These are phyloP conservation scores for Sclerotinia borealis DNA, from an alignment of 2,329 filamentous ascomycete species.

Conservation along the genomic window DNA sequence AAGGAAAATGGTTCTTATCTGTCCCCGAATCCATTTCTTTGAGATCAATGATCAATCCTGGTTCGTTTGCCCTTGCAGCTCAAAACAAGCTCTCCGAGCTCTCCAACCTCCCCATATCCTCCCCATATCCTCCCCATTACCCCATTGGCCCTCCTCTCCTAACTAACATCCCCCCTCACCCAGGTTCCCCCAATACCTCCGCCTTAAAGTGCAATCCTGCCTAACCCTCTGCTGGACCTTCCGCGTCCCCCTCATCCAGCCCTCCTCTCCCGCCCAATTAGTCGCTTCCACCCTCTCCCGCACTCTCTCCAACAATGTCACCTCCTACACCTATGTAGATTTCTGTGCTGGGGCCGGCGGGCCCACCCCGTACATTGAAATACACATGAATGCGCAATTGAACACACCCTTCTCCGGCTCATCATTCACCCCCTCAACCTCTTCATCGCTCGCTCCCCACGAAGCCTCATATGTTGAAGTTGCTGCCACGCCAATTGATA, in stretches of 20 bases:
- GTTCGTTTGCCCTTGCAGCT: conserved; percentile 36
- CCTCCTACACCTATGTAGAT: conserved; percentile 61
- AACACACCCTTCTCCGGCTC: conserved; percentile 18
- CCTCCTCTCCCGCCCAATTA: conserved; percentile 50
- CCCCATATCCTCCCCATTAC: background rate
- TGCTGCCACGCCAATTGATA: background rate
- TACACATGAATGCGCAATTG: conserved; percentile 46
- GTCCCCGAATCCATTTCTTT: conserved; percentile 57
- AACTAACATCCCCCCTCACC: background rate
- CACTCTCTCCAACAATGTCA: conserved; percentile 42
- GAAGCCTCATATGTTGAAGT: conserved; percentile 2
- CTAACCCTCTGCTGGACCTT: conserved; percentile 59
- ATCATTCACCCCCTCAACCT: conserved; percentile 19
- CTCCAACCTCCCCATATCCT: no score
- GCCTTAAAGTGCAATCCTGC: conserved; percentile 57
- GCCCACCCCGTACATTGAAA: conserved; percentile 59
- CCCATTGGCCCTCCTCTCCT: background rate
- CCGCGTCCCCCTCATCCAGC: conserved; percentile 51
- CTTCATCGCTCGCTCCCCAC: background rate
- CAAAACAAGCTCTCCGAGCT: background rate
- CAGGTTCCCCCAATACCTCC: conserved; percentile 62
- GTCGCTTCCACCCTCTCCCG: conserved; percentile 52
- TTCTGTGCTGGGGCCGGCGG: conserved; percentile 72
- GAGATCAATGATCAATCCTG: conserved; percentile 64
- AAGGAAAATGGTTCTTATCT: conserved; percentile 41